phyloP scores from a whole-genome alignment of 164 flowering plant genomes.

The Pachysandra terminalis region DNA sequence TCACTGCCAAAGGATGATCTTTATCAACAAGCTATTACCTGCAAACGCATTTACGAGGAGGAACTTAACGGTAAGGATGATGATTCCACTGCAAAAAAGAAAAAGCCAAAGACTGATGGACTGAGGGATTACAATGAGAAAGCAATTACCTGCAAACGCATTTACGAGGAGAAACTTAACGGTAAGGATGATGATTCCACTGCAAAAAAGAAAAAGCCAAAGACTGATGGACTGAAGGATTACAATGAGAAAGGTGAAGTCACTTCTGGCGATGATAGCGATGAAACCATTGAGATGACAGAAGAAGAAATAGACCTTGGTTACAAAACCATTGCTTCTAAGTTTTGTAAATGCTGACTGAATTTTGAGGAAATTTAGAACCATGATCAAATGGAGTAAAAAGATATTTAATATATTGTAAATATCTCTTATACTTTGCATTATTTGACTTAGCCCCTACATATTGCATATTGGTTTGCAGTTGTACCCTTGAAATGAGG shows the following conservation, averaged over 20 bases:
- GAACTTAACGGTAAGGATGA: constrained; percentile 34
- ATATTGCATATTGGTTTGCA: no score
- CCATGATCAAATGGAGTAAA: no score
- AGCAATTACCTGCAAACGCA: constrained; percentile 49
- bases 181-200: constrained; percentile 20
- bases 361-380: no score
- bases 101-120: constrained; percentile 18
- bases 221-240: constrained; percentile 14
- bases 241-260: constrained; percentile 12
- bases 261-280: constrained; percentile 52
- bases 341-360: constrained; percentile 13
- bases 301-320: constrained; percentile 86
- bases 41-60: constrained; percentile 53
- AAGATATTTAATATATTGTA: no score
- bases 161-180: constrained; percentile 53
- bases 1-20: constrained; percentile 51
- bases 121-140: constrained; percentile 12
- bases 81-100: constrained; percentile 20
- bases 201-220: constrained; percentile 21
- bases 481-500: no score
- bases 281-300: constrained; percentile 87
- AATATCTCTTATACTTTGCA: no score
- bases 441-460: no score
- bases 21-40: constrained; percentile 45
- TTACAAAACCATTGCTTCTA: constrained; percentile 40